Evolutionary conservation across 805 yeast genomes (phyloP).

Genomic region (Naumovozyma dairenensis): DNA sequence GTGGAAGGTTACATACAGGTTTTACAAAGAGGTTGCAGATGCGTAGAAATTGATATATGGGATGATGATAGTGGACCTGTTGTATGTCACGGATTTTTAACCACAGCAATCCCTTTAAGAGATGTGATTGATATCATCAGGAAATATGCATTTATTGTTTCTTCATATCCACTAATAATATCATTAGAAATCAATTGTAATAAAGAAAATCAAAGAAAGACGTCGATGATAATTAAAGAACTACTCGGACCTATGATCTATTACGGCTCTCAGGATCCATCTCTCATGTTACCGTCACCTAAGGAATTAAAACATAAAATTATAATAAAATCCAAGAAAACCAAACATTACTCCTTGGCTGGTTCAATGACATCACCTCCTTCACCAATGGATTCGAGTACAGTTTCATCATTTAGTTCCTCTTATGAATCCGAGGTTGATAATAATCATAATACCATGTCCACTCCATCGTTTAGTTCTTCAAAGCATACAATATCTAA

Average conservation of each 20-base stretch:
- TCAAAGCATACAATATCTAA: background rate
- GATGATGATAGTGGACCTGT: conserved; percentile 75
- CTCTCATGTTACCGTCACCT: conserved; percentile 56
- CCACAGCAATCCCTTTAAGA: conserved; percentile 57
- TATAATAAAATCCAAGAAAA: conserved; percentile 68
- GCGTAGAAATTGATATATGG: conserved; percentile 95
- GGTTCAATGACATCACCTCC: conserved; percentile 4
- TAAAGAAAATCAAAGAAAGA: conserved; percentile 51
- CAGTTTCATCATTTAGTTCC: conserved; percentile 29
- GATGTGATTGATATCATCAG: conserved; percentile 65
- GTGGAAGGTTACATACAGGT: conserved; percentile 83
- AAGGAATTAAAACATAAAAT: conserved; percentile 57
- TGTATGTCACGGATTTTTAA: conserved; percentile 86
- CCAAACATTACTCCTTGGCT: conserved; percentile 12
- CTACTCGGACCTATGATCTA: conserved; percentile 52
- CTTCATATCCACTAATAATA: conserved; percentile 76
- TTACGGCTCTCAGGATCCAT: conserved; percentile 11
- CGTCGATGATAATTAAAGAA: conserved; percentile 43
- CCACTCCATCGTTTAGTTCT: conserved; percentile 6
- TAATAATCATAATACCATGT: conserved; percentile 4
- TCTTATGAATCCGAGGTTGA: conserved; percentile 27
- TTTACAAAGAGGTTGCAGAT: conserved; percentile 84
- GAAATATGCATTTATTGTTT: conserved; percentile 79
- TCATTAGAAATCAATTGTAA: conserved; percentile 83
- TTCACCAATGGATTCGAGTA: conserved; percentile 9